Conservation (phyloP, 176 grass and related monocot species). For the Zizania latifolia region DNA sequence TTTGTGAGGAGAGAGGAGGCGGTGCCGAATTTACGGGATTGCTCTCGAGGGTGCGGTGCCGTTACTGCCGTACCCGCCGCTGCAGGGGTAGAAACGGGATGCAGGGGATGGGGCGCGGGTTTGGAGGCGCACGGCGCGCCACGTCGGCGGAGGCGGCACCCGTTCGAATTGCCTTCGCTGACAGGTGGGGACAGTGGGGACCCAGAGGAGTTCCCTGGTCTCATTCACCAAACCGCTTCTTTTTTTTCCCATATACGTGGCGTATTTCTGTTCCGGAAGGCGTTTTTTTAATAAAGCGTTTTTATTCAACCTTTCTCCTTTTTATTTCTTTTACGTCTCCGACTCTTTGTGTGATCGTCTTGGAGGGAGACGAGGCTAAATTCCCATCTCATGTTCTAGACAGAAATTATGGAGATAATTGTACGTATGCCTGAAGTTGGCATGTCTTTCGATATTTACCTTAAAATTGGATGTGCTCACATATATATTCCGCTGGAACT, state of each 20-base stretch:
- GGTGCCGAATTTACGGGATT: neutral
- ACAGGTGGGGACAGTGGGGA: neutral
- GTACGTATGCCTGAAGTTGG: too few species aligned
- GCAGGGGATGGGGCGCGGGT: neutral
- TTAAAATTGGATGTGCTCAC: too few species aligned
- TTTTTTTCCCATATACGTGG: neutral
- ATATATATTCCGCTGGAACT: too few species aligned
- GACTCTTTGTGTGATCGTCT: too few species aligned
- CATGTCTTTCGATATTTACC: too few species aligned
- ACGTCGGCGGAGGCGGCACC: conserved; percentile 31
- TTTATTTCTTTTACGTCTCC: too few species aligned
- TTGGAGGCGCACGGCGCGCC: conserved; percentile 45
- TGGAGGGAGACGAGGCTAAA: too few species aligned
- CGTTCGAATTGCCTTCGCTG: conserved; percentile 24
- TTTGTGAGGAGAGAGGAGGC: conserved; percentile 9
- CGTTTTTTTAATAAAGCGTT: too few species aligned
- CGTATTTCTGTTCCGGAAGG: neutral
- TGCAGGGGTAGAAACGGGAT: conserved; percentile 34
- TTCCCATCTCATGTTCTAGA: too few species aligned
- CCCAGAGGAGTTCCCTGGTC: neutral
- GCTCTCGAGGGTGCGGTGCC: conserved; percentile 17
- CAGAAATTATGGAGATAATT: too few species aligned
- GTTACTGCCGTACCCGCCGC: neutral
- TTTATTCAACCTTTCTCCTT: too few species aligned
- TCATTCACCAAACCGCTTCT: neutral